These are phyloP conservation scores for Deuterostichococcus epilithicus DNA, from an alignment of 139 green algal species.

Conservation along the genomic window DNA sequence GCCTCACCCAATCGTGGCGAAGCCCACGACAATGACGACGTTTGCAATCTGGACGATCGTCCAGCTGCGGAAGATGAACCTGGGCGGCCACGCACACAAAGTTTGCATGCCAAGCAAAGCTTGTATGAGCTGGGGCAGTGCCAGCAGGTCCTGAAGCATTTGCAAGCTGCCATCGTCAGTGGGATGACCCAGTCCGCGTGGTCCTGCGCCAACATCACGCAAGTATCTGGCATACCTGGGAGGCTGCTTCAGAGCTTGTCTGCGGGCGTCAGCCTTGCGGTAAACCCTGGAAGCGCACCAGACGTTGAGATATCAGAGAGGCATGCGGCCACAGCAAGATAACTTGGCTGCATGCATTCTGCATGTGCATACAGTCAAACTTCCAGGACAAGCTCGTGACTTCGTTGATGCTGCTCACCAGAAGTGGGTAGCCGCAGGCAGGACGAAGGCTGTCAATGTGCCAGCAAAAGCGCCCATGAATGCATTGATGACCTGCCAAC, in stretches of 20 bases:
- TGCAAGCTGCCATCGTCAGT: too few relatives aligned
- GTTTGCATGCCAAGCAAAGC: too few relatives aligned
- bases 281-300: background rate
- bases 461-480: background rate
- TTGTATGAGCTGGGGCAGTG: too few relatives aligned
- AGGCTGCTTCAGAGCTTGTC: background rate
- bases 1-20: background rate
- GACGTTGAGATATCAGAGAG: too few relatives aligned
- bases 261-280: background rate
- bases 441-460: background rate
- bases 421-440: background rate
- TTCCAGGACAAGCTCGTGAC: too few relatives aligned
- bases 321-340: too few relatives aligned
- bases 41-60: background rate
- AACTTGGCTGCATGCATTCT: too few relatives aligned
- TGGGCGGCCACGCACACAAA: too few relatives aligned
- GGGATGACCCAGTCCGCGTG: too few relatives aligned
- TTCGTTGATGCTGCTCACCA: background rate
- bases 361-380: too few relatives aligned
- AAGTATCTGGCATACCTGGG: background rate
- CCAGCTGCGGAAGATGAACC: background rate
- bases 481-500: background rate
- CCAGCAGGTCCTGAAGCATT: too few relatives aligned
- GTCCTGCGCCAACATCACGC: too few relatives aligned
- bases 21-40: background rate